Base-by-base conservation (phyloP, 164 flowering plant species). In the Aristolochia californica region DNA sequence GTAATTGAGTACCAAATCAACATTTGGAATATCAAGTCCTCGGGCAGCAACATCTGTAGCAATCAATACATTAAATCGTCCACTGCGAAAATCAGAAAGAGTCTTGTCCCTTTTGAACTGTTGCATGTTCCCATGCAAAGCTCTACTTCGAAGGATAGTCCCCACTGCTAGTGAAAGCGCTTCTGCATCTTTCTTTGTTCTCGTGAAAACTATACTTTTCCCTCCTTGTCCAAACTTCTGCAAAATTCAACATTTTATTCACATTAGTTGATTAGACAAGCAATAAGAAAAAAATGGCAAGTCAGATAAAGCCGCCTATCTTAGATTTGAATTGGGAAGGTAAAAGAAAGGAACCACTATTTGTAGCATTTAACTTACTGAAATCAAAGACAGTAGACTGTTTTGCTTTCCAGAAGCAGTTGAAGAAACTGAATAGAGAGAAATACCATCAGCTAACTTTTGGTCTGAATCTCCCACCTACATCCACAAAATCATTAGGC, bases 31-130 rank as follows among this genome's bases (percentile, higher is more conserved):
- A 60, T 75, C 78, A 53, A 75, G 78, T 43, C 78, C 78, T 51
- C 78, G 78, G 47, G 77, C 74, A 57, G 77, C 77, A 64, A 74
- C 77, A 70, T 74, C 77, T n/a, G 74, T 74, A 26, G 78, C 78
- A 68, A 75, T 69, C 48, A 75, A 50, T 24, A 75, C 68, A 49
- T 63, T 69, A 30, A 75, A 63, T 5, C 63, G 67, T 25, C 78
- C 78, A 45, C 69, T 70, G 5, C 78, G 66, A 49, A 75, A 75
- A 53, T 71, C 73, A 20, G 71, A n/a, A 56, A 75, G 69, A 23
- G 78, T 75, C 58, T 25, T 72, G 62, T 75, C 78, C 72, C 78
- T 69, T 54, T 67, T 69, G 26, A 58, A 50, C 44, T 75, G 78
- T 53, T 66, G 61, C 61, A 75, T 75, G 51, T 75, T 68, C 56